phyloP scores from a whole-genome alignment of 176 grass and related monocot species.

The Zea luxurians region DNA sequence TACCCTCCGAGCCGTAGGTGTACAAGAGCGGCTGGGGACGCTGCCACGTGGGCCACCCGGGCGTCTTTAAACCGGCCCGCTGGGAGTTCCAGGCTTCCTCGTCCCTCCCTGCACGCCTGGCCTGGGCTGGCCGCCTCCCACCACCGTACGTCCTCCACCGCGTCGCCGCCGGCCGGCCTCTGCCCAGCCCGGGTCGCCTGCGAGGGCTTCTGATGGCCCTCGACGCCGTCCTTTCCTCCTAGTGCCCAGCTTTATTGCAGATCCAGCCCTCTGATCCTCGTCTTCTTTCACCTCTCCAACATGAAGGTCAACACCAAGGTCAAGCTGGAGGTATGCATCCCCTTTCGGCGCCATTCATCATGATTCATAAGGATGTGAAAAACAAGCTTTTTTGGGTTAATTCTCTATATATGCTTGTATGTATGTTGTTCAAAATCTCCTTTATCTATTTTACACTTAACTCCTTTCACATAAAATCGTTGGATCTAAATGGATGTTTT shows the following conservation, averaged over 20 bases:
- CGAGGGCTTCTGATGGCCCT: constrained; percentile 41
- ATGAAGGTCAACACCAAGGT: constrained; percentile 30
- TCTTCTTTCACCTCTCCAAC: background rate
- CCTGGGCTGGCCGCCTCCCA: background rate
- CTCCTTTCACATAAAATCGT: no score
- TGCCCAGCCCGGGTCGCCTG: background rate
- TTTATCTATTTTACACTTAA: background rate
- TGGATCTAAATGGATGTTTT: no score
- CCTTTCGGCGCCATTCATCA: background rate
- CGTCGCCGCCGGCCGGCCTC: background rate
- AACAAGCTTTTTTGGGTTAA: background rate
- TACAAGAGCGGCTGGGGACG: background rate
- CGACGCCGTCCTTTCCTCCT: background rate
- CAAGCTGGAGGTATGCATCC: constrained; percentile 27
- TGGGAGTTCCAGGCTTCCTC: background rate
- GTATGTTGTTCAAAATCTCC: no score
- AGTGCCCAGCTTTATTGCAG: background rate
- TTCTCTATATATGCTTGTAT: background rate
- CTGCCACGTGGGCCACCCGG: background rate
- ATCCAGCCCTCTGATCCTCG: background rate
- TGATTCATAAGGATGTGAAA: background rate
- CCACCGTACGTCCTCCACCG: background rate
- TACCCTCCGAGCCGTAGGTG: background rate
- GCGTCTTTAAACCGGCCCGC: background rate
- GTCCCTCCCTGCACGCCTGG: background rate